A percentile compares a stretch with the other conserved stretches of the same genome.
Conservation (phyloP, 1,284 basidiomycete species). For the Papiliotrema flavescens region DNA sequence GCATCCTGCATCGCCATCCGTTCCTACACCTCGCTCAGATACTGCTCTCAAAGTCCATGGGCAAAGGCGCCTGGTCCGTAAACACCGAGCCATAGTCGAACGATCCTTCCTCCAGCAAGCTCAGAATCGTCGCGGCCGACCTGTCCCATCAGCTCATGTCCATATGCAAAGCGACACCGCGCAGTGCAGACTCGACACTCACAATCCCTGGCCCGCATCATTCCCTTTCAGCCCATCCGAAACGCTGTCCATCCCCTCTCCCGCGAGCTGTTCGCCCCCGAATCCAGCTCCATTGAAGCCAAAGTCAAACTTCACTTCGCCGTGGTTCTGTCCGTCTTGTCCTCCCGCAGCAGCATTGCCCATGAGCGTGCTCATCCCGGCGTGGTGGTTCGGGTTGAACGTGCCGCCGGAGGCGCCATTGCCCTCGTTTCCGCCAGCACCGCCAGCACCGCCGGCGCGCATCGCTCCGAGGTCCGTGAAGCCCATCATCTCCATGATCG, state of each 20-base stretch:
- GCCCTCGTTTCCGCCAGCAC: background rate
- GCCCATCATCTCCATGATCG: background rate
- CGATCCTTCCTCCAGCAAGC: conserved; percentile 45
- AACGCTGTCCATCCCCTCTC: conserved; percentile 35
- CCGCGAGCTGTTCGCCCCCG: conserved; percentile 27
- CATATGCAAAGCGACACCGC: too few species aligned
- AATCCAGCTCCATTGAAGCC: conserved; percentile 16
- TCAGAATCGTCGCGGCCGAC: conserved; percentile 47
- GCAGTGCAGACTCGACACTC: too few species aligned
- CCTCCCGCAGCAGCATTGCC: background rate
- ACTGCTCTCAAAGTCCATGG: conserved; percentile 5
- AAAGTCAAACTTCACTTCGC: conserved; percentile 21
- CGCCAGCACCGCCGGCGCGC: background rate
- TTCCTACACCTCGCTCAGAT: background rate
- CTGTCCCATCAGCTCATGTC: conserved; percentile 14
- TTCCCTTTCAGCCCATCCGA: conserved; percentile 33
- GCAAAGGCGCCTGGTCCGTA: conserved; percentile 41
- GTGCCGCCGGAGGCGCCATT: too few species aligned
- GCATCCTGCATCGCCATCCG: background rate
- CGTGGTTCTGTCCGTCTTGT: background rate
- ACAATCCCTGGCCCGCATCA: conserved; percentile 25
- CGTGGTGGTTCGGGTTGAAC: background rate
- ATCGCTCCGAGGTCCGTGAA: background rate
- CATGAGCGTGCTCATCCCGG: background rate
- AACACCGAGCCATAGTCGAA: conserved; percentile 48